Conservation (phyloP, 148 eudicot genomes). For the Camellia lanceoleosa region DNA sequence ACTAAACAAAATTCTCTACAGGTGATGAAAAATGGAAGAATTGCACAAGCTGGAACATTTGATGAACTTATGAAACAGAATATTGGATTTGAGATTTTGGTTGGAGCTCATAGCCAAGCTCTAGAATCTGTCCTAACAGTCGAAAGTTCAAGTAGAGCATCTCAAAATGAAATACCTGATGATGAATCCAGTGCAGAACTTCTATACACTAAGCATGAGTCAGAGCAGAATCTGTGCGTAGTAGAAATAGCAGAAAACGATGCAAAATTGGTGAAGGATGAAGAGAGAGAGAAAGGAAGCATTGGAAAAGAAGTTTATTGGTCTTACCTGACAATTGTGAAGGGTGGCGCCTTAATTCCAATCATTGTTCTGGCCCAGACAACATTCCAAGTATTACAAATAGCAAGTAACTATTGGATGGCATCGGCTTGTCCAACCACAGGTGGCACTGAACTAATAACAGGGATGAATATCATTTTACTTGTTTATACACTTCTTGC, state of each 20-base stretch:
- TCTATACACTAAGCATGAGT: conserved; percentile 44
- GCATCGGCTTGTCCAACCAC: conserved; percentile 90
- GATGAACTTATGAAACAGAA: conserved; percentile 74
- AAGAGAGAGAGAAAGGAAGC: conserved; percentile 96
- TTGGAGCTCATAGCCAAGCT: conserved; percentile 93
- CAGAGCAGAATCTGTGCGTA: conserved; percentile 44
- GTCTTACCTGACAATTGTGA: conserved; percentile 72
- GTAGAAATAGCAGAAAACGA: conserved; percentile 56
- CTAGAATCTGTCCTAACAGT: conserved; percentile 72
- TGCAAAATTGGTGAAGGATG: conserved; percentile 79
- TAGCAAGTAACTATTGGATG: conserved; percentile 97
- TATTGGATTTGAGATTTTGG: conserved; percentile 81
- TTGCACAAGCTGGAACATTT: conserved; percentile 85
- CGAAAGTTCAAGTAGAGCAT: conserved; percentile 49
- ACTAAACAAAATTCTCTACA: conserved; percentile 19
- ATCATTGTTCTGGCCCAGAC: conserved; percentile 72
- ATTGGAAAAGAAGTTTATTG: conserved; percentile 87
- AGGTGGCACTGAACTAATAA: conserved; percentile 36
- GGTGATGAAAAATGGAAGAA: conserved; percentile 95
- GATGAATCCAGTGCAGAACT: conserved; percentile 41
- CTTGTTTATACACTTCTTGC: conserved; percentile 71
- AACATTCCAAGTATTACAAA: conserved; percentile 76
- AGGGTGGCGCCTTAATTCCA: conserved; percentile 74
- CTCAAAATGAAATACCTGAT: conserved; percentile 33
- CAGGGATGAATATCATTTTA: conserved; percentile 57